Conservation (phyloP, 495 filamentous ascomycete genomes). For the Usnea hakonensis region DNA sequence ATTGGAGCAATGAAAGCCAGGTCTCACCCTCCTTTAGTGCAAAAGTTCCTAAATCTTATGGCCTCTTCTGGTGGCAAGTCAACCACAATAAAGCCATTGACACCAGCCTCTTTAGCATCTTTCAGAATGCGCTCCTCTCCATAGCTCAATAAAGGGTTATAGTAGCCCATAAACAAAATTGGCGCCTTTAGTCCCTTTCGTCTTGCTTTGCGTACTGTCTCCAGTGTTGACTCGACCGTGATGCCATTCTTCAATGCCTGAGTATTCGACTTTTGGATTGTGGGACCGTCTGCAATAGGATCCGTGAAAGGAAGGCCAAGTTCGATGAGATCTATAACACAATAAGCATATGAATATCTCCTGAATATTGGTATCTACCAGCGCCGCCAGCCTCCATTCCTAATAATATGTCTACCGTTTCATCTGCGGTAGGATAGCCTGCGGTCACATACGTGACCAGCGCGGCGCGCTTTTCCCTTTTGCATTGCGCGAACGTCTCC, state of each 20-base stretch:
- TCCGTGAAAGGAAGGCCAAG: constrained; percentile 91
- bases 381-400: constrained; percentile 90
- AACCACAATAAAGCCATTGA: constrained; percentile 97
- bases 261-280: constrained; percentile 86
- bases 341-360: not conserved
- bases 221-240: constrained; percentile 64
- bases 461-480: constrained; percentile 57
- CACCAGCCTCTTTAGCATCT: constrained; percentile 77
- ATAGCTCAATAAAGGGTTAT: constrained; percentile 88
- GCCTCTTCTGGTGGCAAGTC: constrained; percentile 97
- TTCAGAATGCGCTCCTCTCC: constrained; percentile 81
- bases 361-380: constrained; percentile 42
- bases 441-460: constrained; percentile 95
- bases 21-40: constrained; percentile 63
- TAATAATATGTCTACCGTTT: constrained; percentile 75
- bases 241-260: constrained; percentile 84
- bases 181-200: constrained; percentile 68
- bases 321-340: constrained; percentile 64
- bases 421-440: constrained; percentile 77
- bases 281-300: constrained; percentile 91
- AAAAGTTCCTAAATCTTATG: constrained; percentile 78
- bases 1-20: constrained; percentile 10
- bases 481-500: constrained; percentile 81
- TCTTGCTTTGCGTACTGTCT: constrained; percentile 72
- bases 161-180: constrained; percentile 96